Percentiles rank a stretch among this genome's conserved stretches.
Conservation (phyloP, 345 rosid genomes). For the Trapa incisa region DNA sequence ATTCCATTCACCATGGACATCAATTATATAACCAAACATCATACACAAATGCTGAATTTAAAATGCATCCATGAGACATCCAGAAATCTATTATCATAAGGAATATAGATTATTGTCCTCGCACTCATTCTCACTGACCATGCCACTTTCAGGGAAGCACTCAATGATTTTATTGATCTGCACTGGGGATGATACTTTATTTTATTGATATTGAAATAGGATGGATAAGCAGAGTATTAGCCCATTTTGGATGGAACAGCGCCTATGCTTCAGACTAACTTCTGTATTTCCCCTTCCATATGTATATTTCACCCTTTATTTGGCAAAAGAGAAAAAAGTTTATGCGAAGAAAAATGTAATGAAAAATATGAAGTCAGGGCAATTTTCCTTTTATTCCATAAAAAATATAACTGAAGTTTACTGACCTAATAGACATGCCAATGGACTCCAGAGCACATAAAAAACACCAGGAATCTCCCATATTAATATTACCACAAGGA, state of each 20-base stretch:
- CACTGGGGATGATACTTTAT: no score
- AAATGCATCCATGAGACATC: background rate
- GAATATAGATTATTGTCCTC: background rate
- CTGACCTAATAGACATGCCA: constrained; percentile 57
- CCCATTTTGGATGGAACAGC: no score
- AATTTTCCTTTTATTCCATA: background rate
- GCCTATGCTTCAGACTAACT: no score
- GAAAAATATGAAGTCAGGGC: background rate
- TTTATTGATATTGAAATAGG: no score
- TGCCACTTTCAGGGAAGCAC: no score
- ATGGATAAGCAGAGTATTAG: no score
- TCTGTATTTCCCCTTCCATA: no score
- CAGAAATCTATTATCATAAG: background rate
- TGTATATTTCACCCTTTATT: no score
- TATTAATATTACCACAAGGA: constrained; percentile 66
- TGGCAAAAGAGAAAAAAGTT: no score
- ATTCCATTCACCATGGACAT: background rate
- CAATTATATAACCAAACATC: background rate
- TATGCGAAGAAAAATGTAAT: background rate
- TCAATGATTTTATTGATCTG: no score
- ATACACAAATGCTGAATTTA: background rate
- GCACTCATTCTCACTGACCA: no score
- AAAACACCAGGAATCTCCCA: constrained; percentile 96
- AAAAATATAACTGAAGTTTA: constrained; percentile 7
- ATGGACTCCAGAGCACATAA: constrained; percentile 68